These are phyloP conservation scores for Gyrodon lividus DNA, from an alignment of 768 basidiomycete genomes.

Conservation along the genomic window DNA sequence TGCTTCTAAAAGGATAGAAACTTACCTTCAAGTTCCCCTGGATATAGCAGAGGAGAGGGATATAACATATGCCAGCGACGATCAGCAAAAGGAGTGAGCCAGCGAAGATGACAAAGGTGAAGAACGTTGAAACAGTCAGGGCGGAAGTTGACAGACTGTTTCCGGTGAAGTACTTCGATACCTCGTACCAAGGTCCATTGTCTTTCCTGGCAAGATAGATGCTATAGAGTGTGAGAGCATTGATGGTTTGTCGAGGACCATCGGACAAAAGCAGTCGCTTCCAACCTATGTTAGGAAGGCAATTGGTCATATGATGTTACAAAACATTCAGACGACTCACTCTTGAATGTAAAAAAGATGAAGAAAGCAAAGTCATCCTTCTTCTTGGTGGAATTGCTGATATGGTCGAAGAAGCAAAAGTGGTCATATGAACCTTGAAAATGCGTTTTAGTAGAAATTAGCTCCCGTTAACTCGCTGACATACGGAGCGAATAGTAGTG, in stretches of 20 bases:
- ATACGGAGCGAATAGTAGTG: slow-evolving; percentile 93
- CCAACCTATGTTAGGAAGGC: slow-evolving; percentile 54
- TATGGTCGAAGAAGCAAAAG: slow-evolving; percentile 98
- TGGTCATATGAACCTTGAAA: slow-evolving; percentile 86
- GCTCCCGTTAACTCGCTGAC: slow-evolving; percentile 27
- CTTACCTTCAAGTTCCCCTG: slow-evolving; percentile 93
- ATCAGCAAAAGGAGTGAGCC: slow-evolving; percentile 82
- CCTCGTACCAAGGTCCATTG: slow-evolving; percentile 59
- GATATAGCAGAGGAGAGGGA: slow-evolving; percentile 94
- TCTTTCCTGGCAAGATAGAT: slow-evolving; percentile 65
- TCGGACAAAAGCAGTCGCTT: slow-evolving; percentile 89
- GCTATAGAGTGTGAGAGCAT: slow-evolving; percentile 93
- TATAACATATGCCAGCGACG: slow-evolving; percentile 81
- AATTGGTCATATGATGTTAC: slow-evolving; percentile 1
- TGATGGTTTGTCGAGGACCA: slow-evolving; percentile 96
- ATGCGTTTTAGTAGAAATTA: not conserved
- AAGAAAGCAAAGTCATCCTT: slow-evolving; percentile 99
- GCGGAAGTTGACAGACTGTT: slow-evolving; percentile 78
- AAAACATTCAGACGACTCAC: slow-evolving; percentile 42
- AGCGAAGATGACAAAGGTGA: slow-evolving; percentile 85
- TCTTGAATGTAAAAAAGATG: slow-evolving; percentile 99
- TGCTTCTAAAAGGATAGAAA: not conserved
- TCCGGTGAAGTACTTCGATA: slow-evolving; percentile 76
- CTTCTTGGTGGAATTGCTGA: slow-evolving; percentile 91
- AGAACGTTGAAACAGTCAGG: slow-evolving; percentile 84